Evolutionary conservation across 805 yeast species (phyloP).

Genomic region (Wickerhamiella qilinensis): DNA sequence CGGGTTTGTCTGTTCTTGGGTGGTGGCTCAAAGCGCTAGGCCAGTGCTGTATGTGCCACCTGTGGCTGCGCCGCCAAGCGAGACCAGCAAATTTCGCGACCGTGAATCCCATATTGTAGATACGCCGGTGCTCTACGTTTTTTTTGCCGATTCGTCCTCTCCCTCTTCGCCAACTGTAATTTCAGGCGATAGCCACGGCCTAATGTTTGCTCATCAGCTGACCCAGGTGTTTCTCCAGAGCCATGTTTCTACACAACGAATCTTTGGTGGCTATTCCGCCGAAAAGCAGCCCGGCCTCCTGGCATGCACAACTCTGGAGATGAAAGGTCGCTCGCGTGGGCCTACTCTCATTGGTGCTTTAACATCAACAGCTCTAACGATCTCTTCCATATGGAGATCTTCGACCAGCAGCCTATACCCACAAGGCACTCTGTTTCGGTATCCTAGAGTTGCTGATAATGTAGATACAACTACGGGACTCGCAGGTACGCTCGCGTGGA

Average conservation of each 20-base stretch:
- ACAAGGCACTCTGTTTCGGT: conserved; percentile 2
- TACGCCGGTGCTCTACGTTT: conserved; percentile 28
- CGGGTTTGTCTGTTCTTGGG: conserved; percentile 62
- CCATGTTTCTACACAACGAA: conserved; percentile 30
- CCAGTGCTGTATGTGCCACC: conserved; percentile 22
- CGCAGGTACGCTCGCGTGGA: conserved; percentile 41
- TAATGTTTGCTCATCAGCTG: conserved; percentile 49
- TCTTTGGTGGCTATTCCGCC: conserved; percentile 32
- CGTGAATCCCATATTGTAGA: conserved; percentile 26
- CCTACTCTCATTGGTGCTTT: conserved; percentile 1
- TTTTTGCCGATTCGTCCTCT: conserved; percentile 30
- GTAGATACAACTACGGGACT: conserved; percentile 14
- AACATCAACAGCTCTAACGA: not conserved
- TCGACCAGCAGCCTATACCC: not conserved
- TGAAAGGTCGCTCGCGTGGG: not conserved
- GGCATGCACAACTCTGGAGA: not conserved
- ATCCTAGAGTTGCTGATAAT: conserved; percentile 7
- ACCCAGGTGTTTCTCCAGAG: conserved; percentile 39
- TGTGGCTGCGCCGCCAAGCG: conserved; percentile 7
- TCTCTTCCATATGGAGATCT: not conserved
- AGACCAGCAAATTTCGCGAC: conserved; percentile 2
- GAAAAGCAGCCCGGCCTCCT: conserved; percentile 2
- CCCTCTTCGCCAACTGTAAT: conserved; percentile 43
- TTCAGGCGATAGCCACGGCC: conserved; percentile 39
- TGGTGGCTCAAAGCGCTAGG: conserved; percentile 23